Base-by-base conservation (phyloP, 441 rosid species). In the Corymbia citriodora region DNA sequence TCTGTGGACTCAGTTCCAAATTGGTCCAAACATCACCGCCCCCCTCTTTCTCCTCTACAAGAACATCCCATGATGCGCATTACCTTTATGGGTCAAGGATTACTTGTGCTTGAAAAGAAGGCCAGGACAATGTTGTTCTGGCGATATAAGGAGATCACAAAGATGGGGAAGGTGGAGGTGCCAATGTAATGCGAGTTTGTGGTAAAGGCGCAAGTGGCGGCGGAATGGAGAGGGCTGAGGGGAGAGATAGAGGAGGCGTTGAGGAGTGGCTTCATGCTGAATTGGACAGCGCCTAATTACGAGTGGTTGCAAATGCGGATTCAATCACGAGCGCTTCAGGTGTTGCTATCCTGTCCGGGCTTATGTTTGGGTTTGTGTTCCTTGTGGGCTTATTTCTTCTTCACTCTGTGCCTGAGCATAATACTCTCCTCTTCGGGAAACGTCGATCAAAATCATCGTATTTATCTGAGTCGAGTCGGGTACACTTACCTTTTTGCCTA, bases 321-420 rank as follows among this genome's bases (percentile, higher is more conserved):
- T 94, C 87, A 21, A 95, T 72, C 5, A 2, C 1, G 1, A 18
- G 6, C 94, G 68, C 86, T 94, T 95, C 91, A 70, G 40, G 92
- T 95, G 96, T 70, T 96, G 89, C 88, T 94, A 96, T 92, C 94
- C 94, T 2, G 97, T 95, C 33, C 40, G 95, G 45, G 93, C 96
- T 61, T 96, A 94, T 55, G 87, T 92, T 79, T 3, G 11, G 92
- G 40, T 12, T 0, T 96, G 97, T 54, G 3, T 1, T 50, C 57
- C 90, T 17, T 91, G 92, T 94, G 89, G 31, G 92, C 48, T 33
- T 17, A 11, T 29, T 50, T 5, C 7, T 65, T 53, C n/a, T 55
- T 29, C 19, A 9, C 90, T 88, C 93, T n/a, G 89, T 89, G 2
- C 27, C 31, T 61, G 17, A 27, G 68, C 68, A 27, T 27, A 27